A percentile compares a stretch with the other conserved stretches of the same genome.
Conservation (phyloP, 768 basidiomycete species). For the Naganishia vaughanmartiniae region DNA sequence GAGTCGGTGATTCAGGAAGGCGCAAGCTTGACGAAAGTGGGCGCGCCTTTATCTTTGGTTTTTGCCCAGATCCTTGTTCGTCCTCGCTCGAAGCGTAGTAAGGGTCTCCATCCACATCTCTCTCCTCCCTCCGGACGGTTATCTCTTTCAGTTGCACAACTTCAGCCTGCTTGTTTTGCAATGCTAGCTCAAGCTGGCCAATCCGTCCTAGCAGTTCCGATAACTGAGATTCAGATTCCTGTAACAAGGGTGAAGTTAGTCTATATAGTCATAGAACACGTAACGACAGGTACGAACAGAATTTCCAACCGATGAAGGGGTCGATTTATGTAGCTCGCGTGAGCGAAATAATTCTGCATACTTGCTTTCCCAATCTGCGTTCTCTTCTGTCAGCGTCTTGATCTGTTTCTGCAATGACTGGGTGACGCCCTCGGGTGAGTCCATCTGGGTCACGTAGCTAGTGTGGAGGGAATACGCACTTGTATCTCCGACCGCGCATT, state of each 20-base stretch:
- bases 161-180: not conserved
- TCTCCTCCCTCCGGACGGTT: not conserved
- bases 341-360: constrained; percentile 33
- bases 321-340: constrained; percentile 27
- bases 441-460: too few species aligned
- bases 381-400: constrained; percentile 77
- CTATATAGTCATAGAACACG: not conserved
- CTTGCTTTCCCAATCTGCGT: constrained; percentile 50
- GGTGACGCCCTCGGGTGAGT: constrained; percentile 27
- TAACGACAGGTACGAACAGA: not conserved
- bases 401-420: constrained; percentile 84
- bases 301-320: not conserved
- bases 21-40: not conserved
- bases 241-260: not conserved
- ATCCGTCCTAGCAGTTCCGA: constrained; percentile 68
- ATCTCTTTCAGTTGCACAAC: not conserved
- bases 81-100: not conserved
- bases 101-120: not conserved
- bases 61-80: not conserved
- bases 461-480: not conserved
- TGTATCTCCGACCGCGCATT: constrained; percentile 55
- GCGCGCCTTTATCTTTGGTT: not conserved
- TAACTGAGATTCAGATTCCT: not conserved
- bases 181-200: constrained; percentile 50
- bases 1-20: not conserved